A percentile compares a stretch with the other conserved stretches of the same genome.
Evolutionary conservation across 2,329 filamentous ascomycete genomes (phyloP).

Genomic region (Pezicula radicicola): DNA sequence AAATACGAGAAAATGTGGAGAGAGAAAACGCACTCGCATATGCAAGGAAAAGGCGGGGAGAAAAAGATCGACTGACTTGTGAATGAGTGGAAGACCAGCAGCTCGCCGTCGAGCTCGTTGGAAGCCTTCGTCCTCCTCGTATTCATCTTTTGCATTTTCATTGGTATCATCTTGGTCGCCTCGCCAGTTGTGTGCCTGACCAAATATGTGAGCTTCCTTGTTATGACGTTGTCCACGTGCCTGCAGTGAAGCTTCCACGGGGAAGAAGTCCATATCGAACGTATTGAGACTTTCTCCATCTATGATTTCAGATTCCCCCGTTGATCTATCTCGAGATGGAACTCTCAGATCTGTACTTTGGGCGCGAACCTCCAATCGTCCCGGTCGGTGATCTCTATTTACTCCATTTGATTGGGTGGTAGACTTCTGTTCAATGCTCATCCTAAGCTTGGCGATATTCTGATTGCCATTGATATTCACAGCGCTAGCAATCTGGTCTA

Average conservation of each 20-base stretch:
- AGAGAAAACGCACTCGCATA: neutral
- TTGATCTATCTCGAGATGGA: slow-evolving; percentile 36
- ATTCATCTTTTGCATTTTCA: slow-evolving; percentile 9
- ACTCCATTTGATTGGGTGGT: neutral
- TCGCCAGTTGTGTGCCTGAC: slow-evolving; percentile 30
- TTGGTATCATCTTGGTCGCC: slow-evolving; percentile 15
- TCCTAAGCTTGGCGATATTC: slow-evolving; percentile 70
- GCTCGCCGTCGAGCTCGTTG: slow-evolving; percentile 29
- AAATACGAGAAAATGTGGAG: slow-evolving; percentile 2
- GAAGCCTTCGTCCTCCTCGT: slow-evolving; percentile 24
- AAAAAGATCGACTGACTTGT: slow-evolving; percentile 23
- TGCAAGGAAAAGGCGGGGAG: neutral
- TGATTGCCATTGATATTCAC: slow-evolving; percentile 77
- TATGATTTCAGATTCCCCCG: slow-evolving; percentile 19
- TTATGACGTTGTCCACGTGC: slow-evolving; percentile 22
- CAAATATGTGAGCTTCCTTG: slow-evolving; percentile 32
- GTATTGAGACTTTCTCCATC: slow-evolving; percentile 24
- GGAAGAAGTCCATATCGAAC: slow-evolving; percentile 34
- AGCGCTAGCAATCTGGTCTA: slow-evolving; percentile 62
- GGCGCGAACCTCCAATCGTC: slow-evolving; percentile 3
- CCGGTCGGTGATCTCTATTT: slow-evolving; percentile 14
- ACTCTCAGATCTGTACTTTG: slow-evolving; percentile 19
- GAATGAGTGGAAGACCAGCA: slow-evolving; percentile 26
- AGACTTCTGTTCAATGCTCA: slow-evolving; percentile 42
- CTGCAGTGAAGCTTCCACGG: slow-evolving; percentile 17